These are phyloP conservation scores for Straminergon stramineum DNA, from an alignment of 225 moss, liverwort and hornwort species.

Conservation along the genomic window DNA sequence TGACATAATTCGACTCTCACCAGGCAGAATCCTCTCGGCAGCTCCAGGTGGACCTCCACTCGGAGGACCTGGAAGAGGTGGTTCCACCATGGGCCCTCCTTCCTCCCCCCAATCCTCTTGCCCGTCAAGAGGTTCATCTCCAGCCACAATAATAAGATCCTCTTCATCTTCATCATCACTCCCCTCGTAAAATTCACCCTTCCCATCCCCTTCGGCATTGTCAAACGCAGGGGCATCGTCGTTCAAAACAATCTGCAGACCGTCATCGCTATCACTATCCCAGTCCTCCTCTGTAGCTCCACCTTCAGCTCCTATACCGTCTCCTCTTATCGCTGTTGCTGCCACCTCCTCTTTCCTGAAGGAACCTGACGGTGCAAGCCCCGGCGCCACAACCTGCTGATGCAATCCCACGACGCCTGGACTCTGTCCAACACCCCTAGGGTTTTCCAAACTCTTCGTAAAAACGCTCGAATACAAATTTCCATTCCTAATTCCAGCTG, in stretches of 20 bases:
- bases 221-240: constrained; percentile 55
- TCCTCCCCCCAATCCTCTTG: constrained; percentile 94
- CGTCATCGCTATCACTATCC: constrained; percentile 98
- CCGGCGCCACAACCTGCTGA: constrained; percentile 26
- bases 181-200: constrained; percentile 56
- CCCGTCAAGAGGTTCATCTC: constrained; percentile 61
- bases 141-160: constrained; percentile 85
- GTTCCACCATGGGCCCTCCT: constrained; percentile 32
- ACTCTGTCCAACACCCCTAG: constrained; percentile 15
- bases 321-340: constrained; percentile 3
- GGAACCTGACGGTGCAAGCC: constrained; percentile 18
- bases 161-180: constrained; percentile 95
- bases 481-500: constrained; percentile 47
- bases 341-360: constrained; percentile 35
- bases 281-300: constrained; percentile 56
- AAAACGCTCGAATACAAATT: constrained; percentile 4
- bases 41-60: constrained; percentile 54
- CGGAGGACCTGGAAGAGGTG: constrained; percentile 50
- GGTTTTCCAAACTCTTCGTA: constrained; percentile 18
- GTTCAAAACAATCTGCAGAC: constrained; percentile 86
- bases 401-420: constrained; percentile 10
- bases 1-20: not conserved
- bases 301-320: constrained; percentile 22
- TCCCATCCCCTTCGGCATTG: constrained; percentile 49
- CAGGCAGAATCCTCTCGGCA: constrained; percentile 38